Evolutionary conservation across 352 stramenopile genomes (phyloP), one percentile per base, ranked within the genome.

Genomic region (Globisporangium paddicum): DNA sequence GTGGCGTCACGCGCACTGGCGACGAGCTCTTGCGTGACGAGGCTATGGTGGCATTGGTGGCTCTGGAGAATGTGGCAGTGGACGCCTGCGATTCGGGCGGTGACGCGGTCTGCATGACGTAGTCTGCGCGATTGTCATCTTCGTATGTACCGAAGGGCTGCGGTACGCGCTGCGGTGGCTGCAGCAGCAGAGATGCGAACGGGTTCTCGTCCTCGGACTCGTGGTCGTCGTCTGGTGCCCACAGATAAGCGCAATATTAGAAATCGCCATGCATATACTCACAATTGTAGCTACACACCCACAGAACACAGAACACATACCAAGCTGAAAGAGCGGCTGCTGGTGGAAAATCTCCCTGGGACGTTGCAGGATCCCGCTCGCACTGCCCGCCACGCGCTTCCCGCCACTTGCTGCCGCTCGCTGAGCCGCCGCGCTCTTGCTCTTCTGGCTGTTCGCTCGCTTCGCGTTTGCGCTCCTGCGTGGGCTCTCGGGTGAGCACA

Each of bases 141-240:
- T 44, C 32, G 37, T 45, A 10, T 21, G 28, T 30, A 34, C 16
- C 38, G 10, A 23, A 13, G 4, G 42, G 13, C 18, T 13, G 10
- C 6, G 21, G 35, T 40, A 66, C 26, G 25, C 42, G 32, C 14
- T 51, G 58, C 25, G 55, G 58, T 32, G 60, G 64, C 35, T 80
- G 67, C 21, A 90, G 38, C 18, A 90, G 58, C 16, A 32, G 6
- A 32, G 75, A 80, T 25, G 77, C 81, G 56, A 90, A 90, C 23
- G 81, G 81, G 56, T 90, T 89, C 51, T 72, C 68, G 9, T 75
- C 60, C 2, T 71, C 53, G n/a, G 57, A 55, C 7, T 65, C 59
- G 1, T 66, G 46, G n/a, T 68, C 68, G 59, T 72, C 70, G 25
- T 64, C 60, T 19, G 9, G 64, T 71, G 16, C 47, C 34, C 11